Evolutionary conservation across 768 basidiomycete genomes (phyloP).

Genomic region (Xanthoconium stramineum): DNA sequence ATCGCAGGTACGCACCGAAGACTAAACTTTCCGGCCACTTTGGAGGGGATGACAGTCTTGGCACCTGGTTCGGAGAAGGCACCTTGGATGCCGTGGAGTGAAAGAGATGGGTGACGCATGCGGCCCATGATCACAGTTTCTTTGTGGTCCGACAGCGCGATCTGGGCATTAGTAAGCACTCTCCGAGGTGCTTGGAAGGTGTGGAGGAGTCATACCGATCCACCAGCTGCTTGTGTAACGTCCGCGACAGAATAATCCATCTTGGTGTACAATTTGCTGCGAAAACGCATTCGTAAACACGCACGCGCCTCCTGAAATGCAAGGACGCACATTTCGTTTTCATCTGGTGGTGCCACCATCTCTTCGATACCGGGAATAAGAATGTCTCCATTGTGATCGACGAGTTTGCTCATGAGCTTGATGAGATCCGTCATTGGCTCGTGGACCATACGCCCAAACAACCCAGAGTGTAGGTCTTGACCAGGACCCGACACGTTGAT

Average conservation of each 20-base stretch:
- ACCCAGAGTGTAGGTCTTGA: conserved; percentile 87
- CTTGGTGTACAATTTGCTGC: conserved; percentile 64
- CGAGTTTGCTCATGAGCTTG: conserved; percentile 79
- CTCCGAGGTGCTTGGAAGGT: not conserved
- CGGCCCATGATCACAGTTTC: conserved; percentile 83
- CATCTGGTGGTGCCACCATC: conserved; percentile 70
- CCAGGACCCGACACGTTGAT: conserved; percentile 79
- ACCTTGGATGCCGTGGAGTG: conserved; percentile 93
- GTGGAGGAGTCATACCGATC: conserved; percentile 24
- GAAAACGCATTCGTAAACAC: not conserved
- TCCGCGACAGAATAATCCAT: conserved; percentile 74
- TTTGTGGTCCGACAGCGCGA: conserved; percentile 76
- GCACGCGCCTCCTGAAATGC: not conserved
- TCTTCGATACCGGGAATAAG: conserved; percentile 87
- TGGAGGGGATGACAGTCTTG: conserved; percentile 94
- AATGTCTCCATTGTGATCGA: conserved; percentile 74
- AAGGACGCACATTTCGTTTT: conserved; percentile 59
- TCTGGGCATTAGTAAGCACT: conserved; percentile 22
- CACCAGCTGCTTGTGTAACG: conserved; percentile 76
- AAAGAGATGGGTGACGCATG: conserved; percentile 87
- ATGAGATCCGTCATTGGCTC: conserved; percentile 96
- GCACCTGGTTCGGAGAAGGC: conserved; percentile 77
- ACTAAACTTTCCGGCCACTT: conserved; percentile 88
- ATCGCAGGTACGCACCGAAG: conserved; percentile 59
- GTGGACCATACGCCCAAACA: conserved; percentile 78